Evolutionary conservation across 1,284 basidiomycete species (phyloP).

Genomic region (Trametes polyzona): DNA sequence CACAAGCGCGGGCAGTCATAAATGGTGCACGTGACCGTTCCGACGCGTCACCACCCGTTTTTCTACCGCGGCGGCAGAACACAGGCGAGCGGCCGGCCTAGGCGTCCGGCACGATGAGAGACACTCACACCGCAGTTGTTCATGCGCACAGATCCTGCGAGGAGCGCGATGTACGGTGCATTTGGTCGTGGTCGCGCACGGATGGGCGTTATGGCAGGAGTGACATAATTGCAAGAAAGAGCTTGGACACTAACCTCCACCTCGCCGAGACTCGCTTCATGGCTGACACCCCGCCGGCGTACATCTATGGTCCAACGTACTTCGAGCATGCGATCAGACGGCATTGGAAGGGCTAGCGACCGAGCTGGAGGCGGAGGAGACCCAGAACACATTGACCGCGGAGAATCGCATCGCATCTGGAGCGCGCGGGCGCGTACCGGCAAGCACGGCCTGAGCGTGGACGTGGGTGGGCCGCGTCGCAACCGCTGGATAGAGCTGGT

Average conservation of each 20-base stretch:
- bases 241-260: slow-evolving; percentile 10
- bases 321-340: too few species aligned
- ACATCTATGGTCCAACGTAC: too few species aligned
- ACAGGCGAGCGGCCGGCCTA: slow-evolving; percentile 2
- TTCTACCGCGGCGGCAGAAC: slow-evolving; percentile 10
- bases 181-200: not conserved
- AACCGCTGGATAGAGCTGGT: not conserved
- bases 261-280: too few species aligned
- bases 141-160: not conserved
- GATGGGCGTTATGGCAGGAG: not conserved
- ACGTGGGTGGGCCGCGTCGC: not conserved
- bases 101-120: slow-evolving; percentile 1
- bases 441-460: slow-evolving; percentile 10
- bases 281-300: too few species aligned
- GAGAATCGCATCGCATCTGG: not conserved
- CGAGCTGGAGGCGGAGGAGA: not conserved
- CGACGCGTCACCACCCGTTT: slow-evolving; percentile 20
- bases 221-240: not conserved
- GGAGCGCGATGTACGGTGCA: not conserved
- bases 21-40: slow-evolving; percentile 25
- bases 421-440: slow-evolving; percentile 9
- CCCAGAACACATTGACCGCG: not conserved
- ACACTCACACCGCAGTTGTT: not conserved
- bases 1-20: not conserved
- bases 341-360: not conserved